Conservation (phyloP, 805 yeast genomes). For the Teunomyces funiuensis region DNA sequence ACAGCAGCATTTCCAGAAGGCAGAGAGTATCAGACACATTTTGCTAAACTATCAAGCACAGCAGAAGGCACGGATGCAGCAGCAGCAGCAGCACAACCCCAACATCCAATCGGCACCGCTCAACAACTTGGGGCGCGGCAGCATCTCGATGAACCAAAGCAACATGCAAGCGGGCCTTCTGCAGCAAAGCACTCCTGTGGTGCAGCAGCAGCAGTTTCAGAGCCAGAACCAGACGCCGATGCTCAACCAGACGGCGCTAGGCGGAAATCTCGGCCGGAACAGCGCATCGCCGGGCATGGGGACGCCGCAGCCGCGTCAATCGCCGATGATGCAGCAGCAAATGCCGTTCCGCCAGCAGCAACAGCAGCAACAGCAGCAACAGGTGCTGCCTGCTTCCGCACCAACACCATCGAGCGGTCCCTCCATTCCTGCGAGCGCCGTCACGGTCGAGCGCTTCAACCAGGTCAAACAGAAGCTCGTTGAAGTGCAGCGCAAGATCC, state of each 20-base stretch:
- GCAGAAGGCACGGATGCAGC: constrained; percentile 26
- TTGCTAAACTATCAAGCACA: constrained; percentile 56
- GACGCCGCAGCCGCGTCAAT: constrained; percentile 3
- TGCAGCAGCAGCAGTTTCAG: constrained; percentile 7
- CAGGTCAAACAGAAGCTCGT: constrained; percentile 47
- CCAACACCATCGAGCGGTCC: constrained; percentile 8
- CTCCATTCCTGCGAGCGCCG: constrained; percentile 19
- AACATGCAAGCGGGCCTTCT: constrained; percentile 6
- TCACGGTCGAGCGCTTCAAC: constrained; percentile 40
- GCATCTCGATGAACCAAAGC: constrained; percentile 31
- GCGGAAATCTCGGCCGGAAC: constrained; percentile 9
- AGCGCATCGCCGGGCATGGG: constrained; percentile 11
- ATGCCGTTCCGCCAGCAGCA: constrained; percentile 9
- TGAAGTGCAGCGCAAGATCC: constrained; percentile 50
- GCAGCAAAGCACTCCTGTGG: not conserved
- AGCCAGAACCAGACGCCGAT: constrained; percentile 7
- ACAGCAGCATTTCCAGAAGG: constrained; percentile 59
- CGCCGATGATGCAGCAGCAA: constrained; percentile 8
- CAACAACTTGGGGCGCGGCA: constrained; percentile 15
- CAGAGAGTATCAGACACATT: constrained; percentile 61
- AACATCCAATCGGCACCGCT: too few species aligned
- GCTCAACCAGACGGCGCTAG: constrained; percentile 10
- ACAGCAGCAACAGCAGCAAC: constrained; percentile 4
- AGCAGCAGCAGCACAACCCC: constrained; percentile 16
- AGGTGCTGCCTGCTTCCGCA: constrained; percentile 1